Conservation (phyloP, 2,329 filamentous ascomycete genomes). For the Fusarium piperis region DNA sequence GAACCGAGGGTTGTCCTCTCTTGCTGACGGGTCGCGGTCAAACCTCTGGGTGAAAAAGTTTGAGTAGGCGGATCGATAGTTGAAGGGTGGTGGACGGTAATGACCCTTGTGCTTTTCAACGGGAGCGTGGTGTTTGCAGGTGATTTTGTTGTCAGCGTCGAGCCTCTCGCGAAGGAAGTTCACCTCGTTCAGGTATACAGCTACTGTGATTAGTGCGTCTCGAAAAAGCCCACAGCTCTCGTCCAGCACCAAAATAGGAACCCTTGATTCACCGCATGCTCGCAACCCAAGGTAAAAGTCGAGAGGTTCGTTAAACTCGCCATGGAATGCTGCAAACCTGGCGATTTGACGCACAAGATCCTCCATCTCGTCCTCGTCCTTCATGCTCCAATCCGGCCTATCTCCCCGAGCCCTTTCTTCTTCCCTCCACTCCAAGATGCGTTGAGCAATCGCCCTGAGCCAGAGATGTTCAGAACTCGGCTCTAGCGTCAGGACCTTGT, state of each 20-base stretch:
- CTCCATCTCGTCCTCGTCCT: background rate
- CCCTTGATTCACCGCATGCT: background rate
- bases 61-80: background rate
- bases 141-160: background rate
- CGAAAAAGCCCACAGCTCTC: background rate
- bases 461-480: background rate
- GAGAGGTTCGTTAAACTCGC: background rate
- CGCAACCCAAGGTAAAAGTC: background rate
- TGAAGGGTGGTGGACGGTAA: background rate
- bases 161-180: background rate
- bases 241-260: background rate
- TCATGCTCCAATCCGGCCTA: background rate
- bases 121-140: background rate
- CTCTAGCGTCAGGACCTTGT: background rate
- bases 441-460: background rate
- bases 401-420: background rate
- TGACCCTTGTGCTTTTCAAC: background rate
- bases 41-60: background rate
- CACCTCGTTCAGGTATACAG: background rate
- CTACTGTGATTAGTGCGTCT: background rate
- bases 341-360: background rate
- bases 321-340: background rate
- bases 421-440: background rate
- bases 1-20: background rate
- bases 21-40: fast-evolving